Evolutionary conservation across 176 grass and related monocot genomes (phyloP).

Genomic region (Paspalum notatum): DNA sequence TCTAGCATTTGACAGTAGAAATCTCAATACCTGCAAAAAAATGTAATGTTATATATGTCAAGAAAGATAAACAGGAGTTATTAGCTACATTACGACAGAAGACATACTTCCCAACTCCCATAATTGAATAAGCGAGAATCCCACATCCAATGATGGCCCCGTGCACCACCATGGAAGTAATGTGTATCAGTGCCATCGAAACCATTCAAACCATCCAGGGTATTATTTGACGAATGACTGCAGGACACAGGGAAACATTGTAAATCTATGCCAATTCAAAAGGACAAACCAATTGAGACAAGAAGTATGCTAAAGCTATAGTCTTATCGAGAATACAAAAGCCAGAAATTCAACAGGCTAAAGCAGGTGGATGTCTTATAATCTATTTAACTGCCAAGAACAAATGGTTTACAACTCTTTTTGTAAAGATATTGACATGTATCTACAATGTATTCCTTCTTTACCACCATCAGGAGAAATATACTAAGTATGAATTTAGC

Average conservation of each 20-base stretch:
- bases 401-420: slow-evolving; percentile 19
- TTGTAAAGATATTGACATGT: slow-evolving; percentile 11
- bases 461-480: background rate
- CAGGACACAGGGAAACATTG: slow-evolving; percentile 39
- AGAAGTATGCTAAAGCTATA: background rate
- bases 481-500: slow-evolving; percentile 10
- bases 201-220: slow-evolving; percentile 88
- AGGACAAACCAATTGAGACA: slow-evolving; percentile 24
- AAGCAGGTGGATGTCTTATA: slow-evolving; percentile 2
- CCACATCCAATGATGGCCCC: slow-evolving; percentile 98
- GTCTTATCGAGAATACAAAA: background rate
- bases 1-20: slow-evolving; percentile 87
- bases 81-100: slow-evolving; percentile 20
- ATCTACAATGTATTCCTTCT: background rate
- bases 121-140: slow-evolving; percentile 99
- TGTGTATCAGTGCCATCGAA: slow-evolving; percentile 95
- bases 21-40: slow-evolving; percentile 79
- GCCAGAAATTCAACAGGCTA: slow-evolving; percentile 17
- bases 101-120: slow-evolving; percentile 90
- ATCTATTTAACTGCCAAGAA: background rate
- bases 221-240: slow-evolving; percentile 96
- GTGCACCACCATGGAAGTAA: slow-evolving; percentile 89
- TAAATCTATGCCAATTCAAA: slow-evolving; percentile 37
- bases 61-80: slow-evolving; percentile 38
- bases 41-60: slow-evolving; percentile 31